Conservation (phyloP, 306 rosid genomes). For the Trifolium dubium region DNA sequence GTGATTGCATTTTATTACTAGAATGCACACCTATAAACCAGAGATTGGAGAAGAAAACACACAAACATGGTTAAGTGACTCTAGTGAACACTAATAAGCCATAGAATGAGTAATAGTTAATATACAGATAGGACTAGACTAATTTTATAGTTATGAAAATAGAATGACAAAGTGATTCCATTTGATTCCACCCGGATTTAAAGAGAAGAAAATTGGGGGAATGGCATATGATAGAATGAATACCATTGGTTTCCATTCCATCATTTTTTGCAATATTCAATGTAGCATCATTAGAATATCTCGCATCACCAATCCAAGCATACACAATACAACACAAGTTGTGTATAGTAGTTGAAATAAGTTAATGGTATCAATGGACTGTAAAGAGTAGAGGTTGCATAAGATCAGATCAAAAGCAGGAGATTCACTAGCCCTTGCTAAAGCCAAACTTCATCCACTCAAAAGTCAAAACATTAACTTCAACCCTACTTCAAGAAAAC, state of each 20-base stretch:
- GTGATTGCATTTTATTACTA: background rate
- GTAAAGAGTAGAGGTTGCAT: constrained; percentile 8
- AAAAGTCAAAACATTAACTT: constrained; percentile 43
- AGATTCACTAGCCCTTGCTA: constrained; percentile 10
- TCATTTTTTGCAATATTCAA: background rate
- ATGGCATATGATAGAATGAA: background rate
- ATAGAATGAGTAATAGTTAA: background rate
- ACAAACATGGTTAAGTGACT: background rate
- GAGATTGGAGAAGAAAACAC: background rate
- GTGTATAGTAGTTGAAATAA: background rate
- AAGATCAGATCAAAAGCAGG: constrained; percentile 7
- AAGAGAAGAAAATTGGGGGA: constrained; percentile 1
- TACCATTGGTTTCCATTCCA: background rate
- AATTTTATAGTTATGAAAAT: background rate
- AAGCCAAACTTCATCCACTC: constrained; percentile 45
- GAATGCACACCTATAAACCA: background rate
- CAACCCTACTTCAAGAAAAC: constrained; percentile 45
- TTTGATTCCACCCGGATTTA: background rate
- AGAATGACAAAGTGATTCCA: background rate
- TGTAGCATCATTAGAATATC: background rate
- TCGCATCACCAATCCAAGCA: background rate
- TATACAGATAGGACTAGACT: background rate
- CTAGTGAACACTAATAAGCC: background rate
- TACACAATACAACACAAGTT: background rate
- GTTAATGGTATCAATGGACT: constrained; percentile 3